A percentile compares a stretch with the other conserved stretches of the same genome.
Evolutionary conservation across 352 stramenopile species (phyloP).

Genomic region (Elongisporangium anandrum): DNA sequence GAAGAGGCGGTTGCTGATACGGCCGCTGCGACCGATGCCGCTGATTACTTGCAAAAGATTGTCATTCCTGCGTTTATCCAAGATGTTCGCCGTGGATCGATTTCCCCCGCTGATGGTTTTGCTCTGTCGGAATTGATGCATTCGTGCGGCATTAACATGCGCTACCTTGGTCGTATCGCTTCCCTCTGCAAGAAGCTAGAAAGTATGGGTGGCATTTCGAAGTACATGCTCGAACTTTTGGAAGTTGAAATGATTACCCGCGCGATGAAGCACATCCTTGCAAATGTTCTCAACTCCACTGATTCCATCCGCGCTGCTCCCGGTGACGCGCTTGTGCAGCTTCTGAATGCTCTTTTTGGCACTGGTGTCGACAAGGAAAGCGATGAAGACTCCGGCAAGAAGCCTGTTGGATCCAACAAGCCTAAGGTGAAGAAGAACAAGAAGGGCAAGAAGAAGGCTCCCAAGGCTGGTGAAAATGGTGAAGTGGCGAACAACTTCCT

Average conservation of each 20-base stretch:
- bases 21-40: slow-evolving; percentile 57
- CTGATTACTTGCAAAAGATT: slow-evolving; percentile 82
- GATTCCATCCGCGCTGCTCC: slow-evolving; percentile 57
- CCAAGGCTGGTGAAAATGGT: slow-evolving; percentile 11
- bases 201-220: slow-evolving; percentile 77
- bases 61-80: slow-evolving; percentile 82
- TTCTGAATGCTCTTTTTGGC: slow-evolving; percentile 86
- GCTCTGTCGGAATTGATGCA: slow-evolving; percentile 94
- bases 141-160: slow-evolving; percentile 95
- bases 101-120: slow-evolving; percentile 86
- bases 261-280: slow-evolving; percentile 84
- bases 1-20: slow-evolving; percentile 71
- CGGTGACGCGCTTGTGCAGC: slow-evolving; percentile 66
- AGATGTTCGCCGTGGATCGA: slow-evolving; percentile 77
- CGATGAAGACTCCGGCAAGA: slow-evolving; percentile 27
- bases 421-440: slow-evolving; percentile 36
- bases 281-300: slow-evolving; percentile 65
- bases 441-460: slow-evolving; percentile 21
- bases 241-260: slow-evolving; percentile 96
- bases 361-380: slow-evolving; percentile 10
- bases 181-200: slow-evolving; percentile 88
- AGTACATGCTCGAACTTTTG: slow-evolving; percentile 92
- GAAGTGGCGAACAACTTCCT: slow-evolving; percentile 9
- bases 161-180: slow-evolving; percentile 93
- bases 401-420: slow-evolving; percentile 10